Percentiles rank a stretch among this genome's conserved stretches.
phyloP scores from a whole-genome alignment of 257 asterid genomes.

The Solanum sejunctum region DNA sequence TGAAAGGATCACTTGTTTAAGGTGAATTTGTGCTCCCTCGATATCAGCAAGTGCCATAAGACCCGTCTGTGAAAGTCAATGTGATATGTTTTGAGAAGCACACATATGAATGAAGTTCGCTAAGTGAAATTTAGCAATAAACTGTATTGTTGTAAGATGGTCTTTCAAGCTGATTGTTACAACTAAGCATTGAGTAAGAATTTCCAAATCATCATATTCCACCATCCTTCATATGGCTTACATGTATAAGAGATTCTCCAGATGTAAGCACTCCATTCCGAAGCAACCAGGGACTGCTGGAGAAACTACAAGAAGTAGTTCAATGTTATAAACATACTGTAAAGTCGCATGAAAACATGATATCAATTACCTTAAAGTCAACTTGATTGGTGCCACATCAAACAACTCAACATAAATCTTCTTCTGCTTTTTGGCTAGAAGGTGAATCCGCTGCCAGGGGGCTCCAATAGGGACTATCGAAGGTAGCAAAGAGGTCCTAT shows the following conservation, averaged over 20 bases:
- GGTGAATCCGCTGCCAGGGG: constrained; percentile 94
- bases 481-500: constrained; percentile 33
- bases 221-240: constrained; percentile 5
- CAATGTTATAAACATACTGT: constrained; percentile 7
- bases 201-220: neutral
- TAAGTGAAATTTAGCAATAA: neutral
- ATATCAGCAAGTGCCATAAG: constrained; percentile 98
- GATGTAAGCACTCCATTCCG: constrained; percentile 79
- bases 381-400: constrained; percentile 72
- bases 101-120: neutral
- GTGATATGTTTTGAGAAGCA: constrained; percentile 7
- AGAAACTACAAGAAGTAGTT: constrained; percentile 52
- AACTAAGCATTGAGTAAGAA: neutral
- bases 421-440: constrained; percentile 56
- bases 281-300: constrained; percentile 94
- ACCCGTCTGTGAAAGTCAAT: constrained; percentile 58
- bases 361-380: constrained; percentile 58
- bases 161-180: neutral
- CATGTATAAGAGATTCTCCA: constrained; percentile 92
- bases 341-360: neutral
- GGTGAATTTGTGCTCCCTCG: constrained; percentile 90
- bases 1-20: constrained; percentile 64
- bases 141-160: neutral
- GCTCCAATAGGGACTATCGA: constrained; percentile 84
- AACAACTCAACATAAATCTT: constrained; percentile 78